Base-by-base conservation (phyloP, 2,329 filamentous ascomycete genomes). In the Calcarisporium arbuscula region DNA sequence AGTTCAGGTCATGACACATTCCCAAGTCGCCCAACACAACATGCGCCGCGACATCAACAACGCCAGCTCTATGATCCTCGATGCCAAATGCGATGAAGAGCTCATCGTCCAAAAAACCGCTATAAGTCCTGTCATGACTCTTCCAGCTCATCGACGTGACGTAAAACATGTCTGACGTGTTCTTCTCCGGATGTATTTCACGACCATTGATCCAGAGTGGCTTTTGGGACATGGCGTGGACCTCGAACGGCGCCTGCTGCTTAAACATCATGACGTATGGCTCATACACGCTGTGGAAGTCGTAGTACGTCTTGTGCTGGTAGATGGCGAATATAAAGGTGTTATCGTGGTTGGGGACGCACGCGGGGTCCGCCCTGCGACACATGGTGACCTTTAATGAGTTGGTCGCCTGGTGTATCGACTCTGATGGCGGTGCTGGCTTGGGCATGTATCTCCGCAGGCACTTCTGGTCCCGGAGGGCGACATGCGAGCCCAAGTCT, bases 381-480 rank as follows among this genome's bases (percentile, higher is more conserved):
- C 75, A 79, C 34, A 77, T 55, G 3, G 74, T 78, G 23, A 79
- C 53, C 2, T 63, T 53, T 1, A 79, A 58, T 3, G 72, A 74
- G 49, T 80, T 80, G 15, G 72, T 77, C 6, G 74, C 68, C 49
- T 80, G 74, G 45, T 79, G 74, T 19, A 77, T 65, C 0, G 62
- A 68, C 47, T 73, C 68, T 16, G 60, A 40, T 4, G 57, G 39
- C 0, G 46, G 41, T 1, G 47, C 45, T 1, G 61, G 34, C 10
- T 49, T 42, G 0, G 72, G 70, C 34, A 77, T 55, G 41, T 65
- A 67, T 22, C 52, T 62, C 2, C 42, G 48, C 35, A 76, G 46
- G 45, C 74, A 78, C 21, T 49, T 43, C 9, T 57, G 48, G 38
- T 78, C 74, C 2, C 47, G 38, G 0, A 45, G 42, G 1, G 61